Conservation (phyloP, 2,329 filamentous ascomycete genomes). For the Fusarium verticillioides region DNA sequence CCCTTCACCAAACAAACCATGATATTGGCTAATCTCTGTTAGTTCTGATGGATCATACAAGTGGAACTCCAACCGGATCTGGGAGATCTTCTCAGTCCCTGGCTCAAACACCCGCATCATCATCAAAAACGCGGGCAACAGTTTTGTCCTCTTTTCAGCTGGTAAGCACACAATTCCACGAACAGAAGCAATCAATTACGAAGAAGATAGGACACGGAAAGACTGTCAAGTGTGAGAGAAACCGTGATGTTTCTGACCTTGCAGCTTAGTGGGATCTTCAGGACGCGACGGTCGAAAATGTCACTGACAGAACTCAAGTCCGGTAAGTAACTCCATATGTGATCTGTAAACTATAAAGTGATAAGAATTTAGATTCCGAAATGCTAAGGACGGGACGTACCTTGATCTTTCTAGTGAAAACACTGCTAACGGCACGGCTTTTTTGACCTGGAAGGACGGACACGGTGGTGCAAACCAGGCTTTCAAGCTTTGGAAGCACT, state of each 20-base stretch:
- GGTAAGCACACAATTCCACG: neutral
- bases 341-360: no score
- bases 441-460: neutral
- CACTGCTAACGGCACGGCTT: neutral
- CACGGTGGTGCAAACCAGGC: neutral
- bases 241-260: neutral
- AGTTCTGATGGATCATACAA: neutral
- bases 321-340: neutral
- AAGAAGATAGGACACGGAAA: neutral
- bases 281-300: accelerated
- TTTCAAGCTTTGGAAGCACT: neutral
- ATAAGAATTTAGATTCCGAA: neutral
- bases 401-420: neutral
- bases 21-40: accelerated
- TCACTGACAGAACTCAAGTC: neutral
- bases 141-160: neutral
- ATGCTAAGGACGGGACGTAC: neutral
- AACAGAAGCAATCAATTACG: accelerated
- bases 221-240: neutral
- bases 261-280: neutral
- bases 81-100: neutral
- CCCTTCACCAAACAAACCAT: accelerated
- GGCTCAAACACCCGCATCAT: neutral
- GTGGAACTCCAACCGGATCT: neutral
- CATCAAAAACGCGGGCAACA: neutral